phyloP scores from a whole-genome alignment of 306 rosid genomes.

The Citrullus colocynthis region DNA sequence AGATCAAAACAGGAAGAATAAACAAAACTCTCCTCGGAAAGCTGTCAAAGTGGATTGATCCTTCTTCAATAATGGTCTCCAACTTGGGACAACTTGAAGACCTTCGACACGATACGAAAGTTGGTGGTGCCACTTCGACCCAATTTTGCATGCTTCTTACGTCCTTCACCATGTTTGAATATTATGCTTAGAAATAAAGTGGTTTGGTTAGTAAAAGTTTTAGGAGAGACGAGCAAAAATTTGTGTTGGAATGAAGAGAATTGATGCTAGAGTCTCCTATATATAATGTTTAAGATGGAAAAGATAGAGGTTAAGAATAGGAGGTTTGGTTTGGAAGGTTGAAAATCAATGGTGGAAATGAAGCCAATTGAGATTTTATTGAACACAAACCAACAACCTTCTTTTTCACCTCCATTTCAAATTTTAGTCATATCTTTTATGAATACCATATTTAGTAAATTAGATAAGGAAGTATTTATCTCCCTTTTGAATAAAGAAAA shows the following conservation, averaged over 20 bases:
- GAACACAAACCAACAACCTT: neutral
- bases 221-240: neutral
- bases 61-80: constrained; percentile 60
- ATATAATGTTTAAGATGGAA: neutral
- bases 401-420: neutral
- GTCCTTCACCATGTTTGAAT: constrained; percentile 27
- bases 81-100: constrained; percentile 21
- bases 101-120: constrained; percentile 19
- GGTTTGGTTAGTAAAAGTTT: neutral
- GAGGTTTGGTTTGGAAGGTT: neutral
- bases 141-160: constrained; percentile 20
- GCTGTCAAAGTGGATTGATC: neutral
- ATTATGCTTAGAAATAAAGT: neutral
- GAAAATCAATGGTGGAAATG: neutral
- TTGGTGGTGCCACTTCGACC: constrained; percentile 53
- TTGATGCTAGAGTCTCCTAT: neutral
- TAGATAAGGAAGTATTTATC: neutral
- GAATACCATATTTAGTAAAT: neutral
- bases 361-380: neutral
- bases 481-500: too few relatives aligned
- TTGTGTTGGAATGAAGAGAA: neutral
- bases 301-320: neutral
- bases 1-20: neutral
- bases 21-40: neutral
- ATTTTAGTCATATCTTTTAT: neutral